Evolutionary conservation across 495 filamentous ascomycete genomes (phyloP).

Genomic region (Saxispiralis lemnorum): DNA sequence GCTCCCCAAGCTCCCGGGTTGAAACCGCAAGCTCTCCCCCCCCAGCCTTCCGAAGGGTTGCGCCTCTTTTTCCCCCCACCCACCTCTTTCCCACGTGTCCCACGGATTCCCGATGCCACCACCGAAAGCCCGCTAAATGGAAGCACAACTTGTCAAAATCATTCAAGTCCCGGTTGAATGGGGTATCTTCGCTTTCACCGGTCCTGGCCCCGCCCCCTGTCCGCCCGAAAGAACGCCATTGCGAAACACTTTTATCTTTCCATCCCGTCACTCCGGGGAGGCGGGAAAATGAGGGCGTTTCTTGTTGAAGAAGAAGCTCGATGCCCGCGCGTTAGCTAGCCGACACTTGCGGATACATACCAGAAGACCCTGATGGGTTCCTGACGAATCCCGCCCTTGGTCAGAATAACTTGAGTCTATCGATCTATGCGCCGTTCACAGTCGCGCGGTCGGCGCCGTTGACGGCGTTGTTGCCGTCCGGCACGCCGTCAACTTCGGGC

Average conservation of each 20-base stretch:
- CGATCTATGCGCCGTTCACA: neutral
- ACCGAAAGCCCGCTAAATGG: no score
- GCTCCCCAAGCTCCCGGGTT: no score
- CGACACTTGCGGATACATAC: no score
- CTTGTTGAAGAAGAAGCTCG: slow-evolving; percentile 3
- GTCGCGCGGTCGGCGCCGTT: slow-evolving; percentile 7
- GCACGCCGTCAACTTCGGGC: slow-evolving; percentile 11
- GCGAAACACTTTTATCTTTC: slow-evolving; percentile 1
- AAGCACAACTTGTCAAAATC: no score
- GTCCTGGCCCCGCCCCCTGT: neutral
- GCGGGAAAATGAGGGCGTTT: neutral
- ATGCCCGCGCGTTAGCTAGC: neutral
- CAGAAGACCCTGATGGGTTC: no score
- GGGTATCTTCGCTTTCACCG: slow-evolving; percentile 5
- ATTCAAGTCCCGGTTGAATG: slow-evolving; percentile 12
- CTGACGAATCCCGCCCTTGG: no score
- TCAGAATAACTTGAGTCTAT: neutral
- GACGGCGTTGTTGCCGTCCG: slow-evolving; percentile 10
- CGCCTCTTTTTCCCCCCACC: no score
- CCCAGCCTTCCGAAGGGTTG: no score
- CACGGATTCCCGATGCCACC: no score
- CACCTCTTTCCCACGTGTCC: no score
- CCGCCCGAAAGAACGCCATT: neutral
- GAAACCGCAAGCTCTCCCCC: no score
- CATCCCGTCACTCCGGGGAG: neutral